These are phyloP conservation scores for Rhynchospora tenuis DNA, from an alignment of 176 grass and related monocot species.

Conservation along the genomic window DNA sequence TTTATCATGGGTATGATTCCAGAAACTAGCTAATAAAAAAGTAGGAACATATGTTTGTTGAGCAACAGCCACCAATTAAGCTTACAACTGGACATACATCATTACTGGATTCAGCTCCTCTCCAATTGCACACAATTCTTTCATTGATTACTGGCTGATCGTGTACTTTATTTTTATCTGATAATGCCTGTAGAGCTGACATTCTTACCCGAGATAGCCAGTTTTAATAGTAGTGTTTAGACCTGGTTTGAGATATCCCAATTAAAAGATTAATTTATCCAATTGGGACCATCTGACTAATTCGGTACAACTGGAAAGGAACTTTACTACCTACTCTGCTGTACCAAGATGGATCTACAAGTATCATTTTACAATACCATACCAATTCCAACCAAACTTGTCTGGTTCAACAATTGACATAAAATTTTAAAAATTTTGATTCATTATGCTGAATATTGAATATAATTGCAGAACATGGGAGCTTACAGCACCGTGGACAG, in stretches of 20 bases:
- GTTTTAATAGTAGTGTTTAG: not conserved
- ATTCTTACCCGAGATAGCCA: not conserved
- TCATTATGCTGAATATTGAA: not conserved
- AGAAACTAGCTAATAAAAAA: not conserved
- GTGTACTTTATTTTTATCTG: not conserved
- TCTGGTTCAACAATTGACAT: not conserved
- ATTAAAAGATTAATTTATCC: not conserved
- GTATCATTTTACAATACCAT: too few relatives aligned
- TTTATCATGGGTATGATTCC: not conserved
- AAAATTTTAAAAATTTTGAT: not conserved
- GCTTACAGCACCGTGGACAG: constrained; percentile 44
- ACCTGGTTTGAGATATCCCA: not conserved
- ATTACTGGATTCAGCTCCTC: not conserved
- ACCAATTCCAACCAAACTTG: not conserved
- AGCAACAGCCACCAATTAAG: too few relatives aligned
- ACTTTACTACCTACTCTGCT: too few relatives aligned
- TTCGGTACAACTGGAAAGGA: not conserved
- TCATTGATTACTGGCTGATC: not conserved
- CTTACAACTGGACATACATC: not conserved
- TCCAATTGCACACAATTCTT: not conserved
- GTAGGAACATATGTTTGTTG: not conserved
- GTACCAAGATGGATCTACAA: too few relatives aligned
- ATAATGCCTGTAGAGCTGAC: not conserved
- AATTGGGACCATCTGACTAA: not conserved
- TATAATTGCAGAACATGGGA: constrained; percentile 49